Percentiles rank a stretch among this genome's conserved stretches.
These are phyloP conservation scores for Pythium pectinolyticum DNA, from an alignment of 352 stramenopile genomes.

Conservation along the genomic window DNA sequence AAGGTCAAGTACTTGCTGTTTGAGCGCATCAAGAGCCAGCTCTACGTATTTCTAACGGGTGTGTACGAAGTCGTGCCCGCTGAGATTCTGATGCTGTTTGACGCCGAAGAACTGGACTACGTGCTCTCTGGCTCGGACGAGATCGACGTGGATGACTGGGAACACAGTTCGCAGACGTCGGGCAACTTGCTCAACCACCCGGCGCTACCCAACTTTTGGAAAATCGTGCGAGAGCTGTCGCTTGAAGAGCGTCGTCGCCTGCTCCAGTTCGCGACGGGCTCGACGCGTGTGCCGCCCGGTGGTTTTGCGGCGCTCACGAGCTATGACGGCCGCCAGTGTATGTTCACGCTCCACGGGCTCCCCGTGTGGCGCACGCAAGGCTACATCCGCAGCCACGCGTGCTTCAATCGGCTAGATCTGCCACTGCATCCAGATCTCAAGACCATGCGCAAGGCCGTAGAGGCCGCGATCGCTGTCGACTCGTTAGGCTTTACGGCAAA, in stretches of 20 bases:
- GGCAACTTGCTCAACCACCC: neutral
- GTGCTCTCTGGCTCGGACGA: slow-evolving; percentile 87
- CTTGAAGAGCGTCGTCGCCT: slow-evolving; percentile 26
- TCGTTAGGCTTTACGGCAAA: slow-evolving; percentile 13
- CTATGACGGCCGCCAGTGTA: slow-evolving; percentile 28
- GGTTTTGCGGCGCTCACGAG: slow-evolving; percentile 31
- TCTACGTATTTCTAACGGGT: slow-evolving; percentile 73
- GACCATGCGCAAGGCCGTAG: slow-evolving; percentile 12
- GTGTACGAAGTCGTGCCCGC: slow-evolving; percentile 92
- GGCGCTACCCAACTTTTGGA: slow-evolving; percentile 12
- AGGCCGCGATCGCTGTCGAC: slow-evolving; percentile 8
- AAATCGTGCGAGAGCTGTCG: slow-evolving; percentile 53
- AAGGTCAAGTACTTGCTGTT: slow-evolving; percentile 89
- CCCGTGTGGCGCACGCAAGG: slow-evolving; percentile 10
- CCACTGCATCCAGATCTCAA: slow-evolving; percentile 24
- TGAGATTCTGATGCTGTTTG: slow-evolving; percentile 87
- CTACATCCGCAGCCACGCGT: slow-evolving; percentile 31
- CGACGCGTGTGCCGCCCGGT: slow-evolving; percentile 29
- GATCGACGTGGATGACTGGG: slow-evolving; percentile 92
- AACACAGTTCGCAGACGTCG: slow-evolving; percentile 52
- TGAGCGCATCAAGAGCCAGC: slow-evolving; percentile 71
- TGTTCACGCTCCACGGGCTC: slow-evolving; percentile 25
- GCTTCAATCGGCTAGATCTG: slow-evolving; percentile 31
- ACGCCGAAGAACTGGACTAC: slow-evolving; percentile 93
- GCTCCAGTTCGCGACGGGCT: slow-evolving; percentile 42